Base-by-base conservation (phyloP, 2,329 filamentous ascomycete genomes). In the Zasmidium citrigriseum region DNA sequence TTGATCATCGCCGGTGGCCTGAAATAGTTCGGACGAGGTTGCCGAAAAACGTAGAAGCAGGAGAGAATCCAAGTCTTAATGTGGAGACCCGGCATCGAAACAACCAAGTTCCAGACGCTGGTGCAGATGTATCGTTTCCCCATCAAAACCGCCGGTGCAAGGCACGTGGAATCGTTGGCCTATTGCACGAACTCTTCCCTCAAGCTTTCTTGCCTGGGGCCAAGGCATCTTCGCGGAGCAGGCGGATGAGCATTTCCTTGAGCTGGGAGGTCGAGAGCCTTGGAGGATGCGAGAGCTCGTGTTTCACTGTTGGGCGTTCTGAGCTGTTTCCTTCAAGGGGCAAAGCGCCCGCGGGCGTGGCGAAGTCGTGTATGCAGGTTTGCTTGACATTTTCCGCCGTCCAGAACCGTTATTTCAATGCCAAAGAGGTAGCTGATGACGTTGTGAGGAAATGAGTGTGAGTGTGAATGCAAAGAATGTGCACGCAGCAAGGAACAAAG, bases 1-100 rank as follows among this genome's bases (percentile, higher is more conserved):
- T 41, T 67, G 27, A 56, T 67, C 16, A 63, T 67, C 23, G 60
- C 64, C 23, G 65, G 65, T 29, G 65, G 65, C 4, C 34, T 67
- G 60, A 67, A 67, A 52, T 67, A 58, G 58, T 20, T 9, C 34
- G 34, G 34, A 41, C 34, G 34, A 41, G 16, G 34, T 41, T 41
- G 34, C 34, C 34, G 14, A n/a, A 41, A 41, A 41, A 10, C 16
- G 34, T 41, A 9, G 34, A 41, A 41, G 34, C 34, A 41, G 14
- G 34, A n/a, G n/a, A n/a, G n/a, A n/a, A n/a, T n/a, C n/a, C n/a
- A n/a, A n/a, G 5, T n/a, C 5, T 41, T 11, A n/a, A 4, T 4
- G 34, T 41, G 34, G 34, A 41, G 34, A 41, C 34, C 34, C 34
- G 34, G 27, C 27, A 41, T 41, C 16, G 4, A 16, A 4, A 41